Evolutionary conservation across 2,329 filamentous ascomycete genomes (phyloP).

Genomic region (Fusarium globosum): DNA sequence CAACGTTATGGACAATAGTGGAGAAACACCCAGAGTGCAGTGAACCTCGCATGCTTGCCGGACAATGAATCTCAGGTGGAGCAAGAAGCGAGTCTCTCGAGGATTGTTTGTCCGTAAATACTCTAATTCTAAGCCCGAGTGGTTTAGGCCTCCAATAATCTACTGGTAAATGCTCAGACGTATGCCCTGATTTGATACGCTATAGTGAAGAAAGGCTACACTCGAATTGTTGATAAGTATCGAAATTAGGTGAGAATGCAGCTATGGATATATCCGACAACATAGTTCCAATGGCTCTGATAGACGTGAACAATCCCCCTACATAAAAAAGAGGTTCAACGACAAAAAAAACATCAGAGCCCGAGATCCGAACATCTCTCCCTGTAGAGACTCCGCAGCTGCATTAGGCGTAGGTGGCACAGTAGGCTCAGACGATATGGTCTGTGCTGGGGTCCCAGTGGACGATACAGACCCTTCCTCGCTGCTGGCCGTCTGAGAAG

Average conservation of each 20-base stretch:
- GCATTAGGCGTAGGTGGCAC: neutral
- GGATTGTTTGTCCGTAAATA: accelerated
- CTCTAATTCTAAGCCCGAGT: neutral
- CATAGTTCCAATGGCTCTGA: accelerated
- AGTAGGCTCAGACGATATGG: neutral
- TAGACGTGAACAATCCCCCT: neutral
- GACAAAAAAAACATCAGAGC: neutral
- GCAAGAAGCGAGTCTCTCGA: neutral
- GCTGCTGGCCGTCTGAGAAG: neutral
- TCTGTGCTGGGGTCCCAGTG: neutral
- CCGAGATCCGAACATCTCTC: accelerated
- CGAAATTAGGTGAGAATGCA: neutral
- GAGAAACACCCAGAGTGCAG: neutral
- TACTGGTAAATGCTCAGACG: neutral
- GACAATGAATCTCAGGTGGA: accelerated
- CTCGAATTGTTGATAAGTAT: accelerated
- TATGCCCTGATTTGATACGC: neutral
- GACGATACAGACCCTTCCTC: neutral
- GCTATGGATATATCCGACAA: neutral
- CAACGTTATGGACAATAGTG: neutral
- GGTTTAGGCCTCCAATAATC: neutral
- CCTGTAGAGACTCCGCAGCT: accelerated
- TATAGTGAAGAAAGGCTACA: accelerated
- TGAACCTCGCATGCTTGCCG: neutral
- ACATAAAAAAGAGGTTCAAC: neutral